Evolutionary conservation across 257 asterid genomes (phyloP).

Genomic region (Salvia rosmarinus): DNA sequence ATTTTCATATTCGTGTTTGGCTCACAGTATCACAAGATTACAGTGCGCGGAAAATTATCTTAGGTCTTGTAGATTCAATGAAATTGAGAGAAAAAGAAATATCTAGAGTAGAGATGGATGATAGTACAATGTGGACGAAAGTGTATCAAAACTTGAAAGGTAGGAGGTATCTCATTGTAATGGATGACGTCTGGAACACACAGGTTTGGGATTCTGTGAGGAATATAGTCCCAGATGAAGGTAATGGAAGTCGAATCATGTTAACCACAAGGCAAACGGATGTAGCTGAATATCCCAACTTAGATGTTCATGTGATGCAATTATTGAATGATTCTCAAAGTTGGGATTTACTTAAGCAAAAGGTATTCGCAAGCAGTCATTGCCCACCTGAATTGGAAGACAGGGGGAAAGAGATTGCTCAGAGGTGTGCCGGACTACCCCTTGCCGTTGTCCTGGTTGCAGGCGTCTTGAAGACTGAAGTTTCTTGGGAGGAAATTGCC

Average conservation of each 20-base stretch:
- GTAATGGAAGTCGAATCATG: constrained; percentile 20
- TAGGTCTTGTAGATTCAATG: not conserved
- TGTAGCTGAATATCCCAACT: not conserved
- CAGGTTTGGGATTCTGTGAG: not conserved
- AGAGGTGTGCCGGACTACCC: constrained; percentile 18
- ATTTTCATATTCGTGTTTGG: constrained; percentile 19
- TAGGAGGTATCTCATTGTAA: constrained; percentile 19
- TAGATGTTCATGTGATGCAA: not conserved
- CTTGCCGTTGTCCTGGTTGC: constrained; percentile 17
- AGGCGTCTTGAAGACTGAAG: not conserved
- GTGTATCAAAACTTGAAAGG: not conserved
- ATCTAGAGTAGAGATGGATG: not conserved
- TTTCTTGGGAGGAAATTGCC: constrained; percentile 15
- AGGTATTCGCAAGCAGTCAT: not conserved
- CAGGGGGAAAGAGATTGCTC: not conserved
- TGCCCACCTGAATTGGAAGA: not conserved
- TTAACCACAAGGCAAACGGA: constrained; percentile 8
- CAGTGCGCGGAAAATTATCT: not conserved
- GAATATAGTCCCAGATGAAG: not conserved
- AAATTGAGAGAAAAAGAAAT: not conserved
- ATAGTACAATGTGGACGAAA: not conserved
- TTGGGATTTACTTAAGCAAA: constrained; percentile 20
- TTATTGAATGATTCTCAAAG: not conserved
- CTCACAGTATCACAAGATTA: constrained; percentile 11
- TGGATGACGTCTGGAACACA: constrained; percentile 21